Evolutionary conservation across 176 grass and related monocot species (phyloP).

Genomic region (Calamus simplicifolius): DNA sequence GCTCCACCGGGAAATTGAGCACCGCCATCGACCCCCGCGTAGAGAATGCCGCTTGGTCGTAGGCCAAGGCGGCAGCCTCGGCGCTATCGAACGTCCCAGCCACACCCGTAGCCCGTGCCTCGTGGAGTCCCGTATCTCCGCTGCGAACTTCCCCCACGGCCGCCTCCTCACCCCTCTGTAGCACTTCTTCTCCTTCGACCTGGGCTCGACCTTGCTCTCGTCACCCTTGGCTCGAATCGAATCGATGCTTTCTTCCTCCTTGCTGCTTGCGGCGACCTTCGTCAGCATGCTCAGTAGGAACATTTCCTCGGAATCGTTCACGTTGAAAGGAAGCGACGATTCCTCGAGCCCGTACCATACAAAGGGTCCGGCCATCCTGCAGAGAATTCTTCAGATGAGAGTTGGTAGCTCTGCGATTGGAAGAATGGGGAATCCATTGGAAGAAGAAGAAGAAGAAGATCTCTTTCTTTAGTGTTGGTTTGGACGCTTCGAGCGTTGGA

Average conservation of each 20-base stretch:
- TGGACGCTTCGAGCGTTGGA: no score
- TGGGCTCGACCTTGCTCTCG: background rate
- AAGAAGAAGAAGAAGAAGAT: no score
- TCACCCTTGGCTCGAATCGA: background rate
- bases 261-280: background rate
- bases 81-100: constrained; percentile 1
- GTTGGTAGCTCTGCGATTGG: no score
- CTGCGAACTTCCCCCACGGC: constrained; percentile 6
- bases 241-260: background rate
- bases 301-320: constrained; percentile 1
- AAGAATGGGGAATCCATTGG: no score
- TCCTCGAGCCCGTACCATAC: background rate
- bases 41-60: constrained; percentile 4
- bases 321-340: background rate
- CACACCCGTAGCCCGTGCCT: background rate
- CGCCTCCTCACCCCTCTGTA: background rate
- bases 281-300: background rate
- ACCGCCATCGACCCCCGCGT: background rate
- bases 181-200: background rate
- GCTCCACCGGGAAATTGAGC: constrained; percentile 5
- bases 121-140: constrained; percentile 2
- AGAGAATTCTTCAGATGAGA: no score
- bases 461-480: no score
- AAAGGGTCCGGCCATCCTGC: background rate
- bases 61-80: background rate